Evolutionary conservation across 129 eudicot species (phyloP).

Genomic region (Chrysanthemum makinoi): DNA sequence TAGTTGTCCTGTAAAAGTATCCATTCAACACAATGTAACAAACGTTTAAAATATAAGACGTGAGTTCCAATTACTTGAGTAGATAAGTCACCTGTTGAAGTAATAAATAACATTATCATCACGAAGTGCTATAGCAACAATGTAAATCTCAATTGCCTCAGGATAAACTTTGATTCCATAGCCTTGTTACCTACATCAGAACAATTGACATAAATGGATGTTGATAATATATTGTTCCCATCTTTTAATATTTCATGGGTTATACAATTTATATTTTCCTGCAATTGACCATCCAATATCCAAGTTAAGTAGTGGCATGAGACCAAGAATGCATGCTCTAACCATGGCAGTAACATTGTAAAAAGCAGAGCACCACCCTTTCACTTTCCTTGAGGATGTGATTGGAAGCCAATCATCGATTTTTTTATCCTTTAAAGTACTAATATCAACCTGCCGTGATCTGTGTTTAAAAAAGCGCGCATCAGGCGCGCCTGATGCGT

Average conservation of each 20-base stretch:
- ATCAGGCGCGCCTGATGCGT: too few relatives aligned
- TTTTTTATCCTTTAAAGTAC: constrained; percentile 39
- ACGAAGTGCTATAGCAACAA: constrained; percentile 69
- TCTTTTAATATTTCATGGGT: neutral
- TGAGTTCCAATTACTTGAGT: neutral
- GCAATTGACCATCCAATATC: constrained; percentile 39
- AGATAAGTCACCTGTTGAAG: constrained; percentile 71
- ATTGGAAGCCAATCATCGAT: constrained; percentile 55
- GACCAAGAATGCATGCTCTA: constrained; percentile 64
- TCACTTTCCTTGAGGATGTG: constrained; percentile 51
- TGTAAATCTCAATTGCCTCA: constrained; percentile 81
- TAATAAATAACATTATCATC: constrained; percentile 78
- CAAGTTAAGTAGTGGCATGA: constrained; percentile 60
- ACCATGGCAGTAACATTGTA: constrained; percentile 71
- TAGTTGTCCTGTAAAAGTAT: constrained; percentile 65
- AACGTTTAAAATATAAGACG: neutral
- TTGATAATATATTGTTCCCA: neutral
- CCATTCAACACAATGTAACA: constrained; percentile 10
- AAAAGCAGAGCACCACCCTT: constrained; percentile 63
- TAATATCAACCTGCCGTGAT: constrained; percentile 36
- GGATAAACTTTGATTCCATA: constrained; percentile 63
- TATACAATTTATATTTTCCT: neutral
- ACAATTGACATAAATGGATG: constrained; percentile 7
- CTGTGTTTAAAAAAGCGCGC: too few relatives aligned
- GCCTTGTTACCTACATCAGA: constrained; percentile 70